Percentiles rank a stretch among this genome's conserved stretches.
phyloP scores from a whole-genome alignment of 768 basidiomycete genomes.

The Tubosaeta brunneosetosa region DNA sequence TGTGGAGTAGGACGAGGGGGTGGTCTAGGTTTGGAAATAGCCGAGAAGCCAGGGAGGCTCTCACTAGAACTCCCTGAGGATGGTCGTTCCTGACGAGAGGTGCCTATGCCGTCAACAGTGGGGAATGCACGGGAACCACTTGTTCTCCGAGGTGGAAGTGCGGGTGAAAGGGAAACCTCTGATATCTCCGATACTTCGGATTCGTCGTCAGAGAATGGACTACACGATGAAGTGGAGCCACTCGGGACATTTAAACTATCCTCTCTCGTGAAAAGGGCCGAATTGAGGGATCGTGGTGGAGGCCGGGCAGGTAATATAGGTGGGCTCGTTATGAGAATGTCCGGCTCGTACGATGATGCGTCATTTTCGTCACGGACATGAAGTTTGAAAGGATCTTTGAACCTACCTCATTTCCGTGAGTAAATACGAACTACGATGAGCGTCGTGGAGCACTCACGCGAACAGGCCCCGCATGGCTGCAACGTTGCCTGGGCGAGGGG shows the following conservation, averaged over 20 bases:
- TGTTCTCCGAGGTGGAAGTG: conserved; percentile 4
- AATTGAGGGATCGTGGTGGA: conserved; percentile 12
- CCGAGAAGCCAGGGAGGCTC: conserved; percentile 7
- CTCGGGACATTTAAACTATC: conserved; percentile 19
- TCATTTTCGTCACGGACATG: conserved; percentile 9
- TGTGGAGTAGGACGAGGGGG: conserved; percentile 18
- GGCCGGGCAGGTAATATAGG: conserved; percentile 16
- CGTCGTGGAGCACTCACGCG: conserved; percentile 11
- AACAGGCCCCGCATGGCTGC: conserved; percentile 37
- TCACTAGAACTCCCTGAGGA: conserved; percentile 24
- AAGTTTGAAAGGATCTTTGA: conserved; percentile 22
- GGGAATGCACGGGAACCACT: conserved; percentile 2
- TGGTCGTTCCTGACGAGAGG: conserved; percentile 4
- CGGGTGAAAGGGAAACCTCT: conserved; percentile 10
- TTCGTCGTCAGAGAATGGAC: conserved; percentile 31
- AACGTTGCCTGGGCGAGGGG: conserved; percentile 25
- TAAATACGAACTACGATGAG: neutral
- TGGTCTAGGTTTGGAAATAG: conserved; percentile 17
- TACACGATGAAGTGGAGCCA: conserved; percentile 21
- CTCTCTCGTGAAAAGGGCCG: conserved; percentile 17
- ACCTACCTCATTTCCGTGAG: neutral
- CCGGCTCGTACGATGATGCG: conserved; percentile 20
- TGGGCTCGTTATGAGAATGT: conserved; percentile 22
- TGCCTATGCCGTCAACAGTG: neutral
- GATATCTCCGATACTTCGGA: conserved; percentile 25